A percentile compares a stretch with the other conserved stretches of the same genome.
These are phyloP conservation scores for Cronartium quercuum DNA, from an alignment of 1,284 basidiomycete species.

Conservation along the genomic window DNA sequence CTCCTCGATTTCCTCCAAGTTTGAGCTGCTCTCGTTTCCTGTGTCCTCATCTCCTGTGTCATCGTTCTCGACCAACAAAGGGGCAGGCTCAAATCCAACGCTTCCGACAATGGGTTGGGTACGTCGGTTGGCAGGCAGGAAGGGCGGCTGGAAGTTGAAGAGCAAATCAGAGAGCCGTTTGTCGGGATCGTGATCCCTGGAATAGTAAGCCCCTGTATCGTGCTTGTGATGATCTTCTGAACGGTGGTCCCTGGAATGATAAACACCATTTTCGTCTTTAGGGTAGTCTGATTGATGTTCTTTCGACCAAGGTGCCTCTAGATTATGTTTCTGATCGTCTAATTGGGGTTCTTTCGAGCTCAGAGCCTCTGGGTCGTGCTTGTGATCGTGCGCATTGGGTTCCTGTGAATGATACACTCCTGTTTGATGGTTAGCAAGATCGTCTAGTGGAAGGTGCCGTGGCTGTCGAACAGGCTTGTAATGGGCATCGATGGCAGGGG, in stretches of 20 bases:
- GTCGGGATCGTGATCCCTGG: constrained; percentile 27
- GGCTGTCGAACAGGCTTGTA: no score
- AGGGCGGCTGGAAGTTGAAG: constrained; percentile 11
- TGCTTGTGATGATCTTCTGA: no score
- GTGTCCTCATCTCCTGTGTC: constrained; percentile 17
- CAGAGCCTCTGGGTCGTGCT: no score
- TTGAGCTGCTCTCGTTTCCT: constrained; percentile 20
- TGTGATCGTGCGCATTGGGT: background rate
- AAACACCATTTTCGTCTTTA: no score
- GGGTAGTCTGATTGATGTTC: no score
- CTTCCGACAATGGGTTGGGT: constrained; percentile 33
- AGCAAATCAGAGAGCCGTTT: constrained; percentile 33
- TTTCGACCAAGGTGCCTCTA: background rate
- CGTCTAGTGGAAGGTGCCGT: background rate
- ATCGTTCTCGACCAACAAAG: constrained; percentile 22
- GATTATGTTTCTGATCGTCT: background rate
- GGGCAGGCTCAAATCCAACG: constrained; percentile 19
- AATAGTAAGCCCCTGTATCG: constrained; percentile 29
- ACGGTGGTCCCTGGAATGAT: no score
- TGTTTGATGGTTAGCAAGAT: background rate
- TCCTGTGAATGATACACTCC: no score
- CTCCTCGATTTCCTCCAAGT: background rate
- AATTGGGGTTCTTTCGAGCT: background rate
- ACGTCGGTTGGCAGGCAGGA: background rate
- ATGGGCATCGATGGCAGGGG: no score